phyloP scores from a whole-genome alignment of 1,139 yeast genomes.

The Schwanniomyces etchellsii region DNA sequence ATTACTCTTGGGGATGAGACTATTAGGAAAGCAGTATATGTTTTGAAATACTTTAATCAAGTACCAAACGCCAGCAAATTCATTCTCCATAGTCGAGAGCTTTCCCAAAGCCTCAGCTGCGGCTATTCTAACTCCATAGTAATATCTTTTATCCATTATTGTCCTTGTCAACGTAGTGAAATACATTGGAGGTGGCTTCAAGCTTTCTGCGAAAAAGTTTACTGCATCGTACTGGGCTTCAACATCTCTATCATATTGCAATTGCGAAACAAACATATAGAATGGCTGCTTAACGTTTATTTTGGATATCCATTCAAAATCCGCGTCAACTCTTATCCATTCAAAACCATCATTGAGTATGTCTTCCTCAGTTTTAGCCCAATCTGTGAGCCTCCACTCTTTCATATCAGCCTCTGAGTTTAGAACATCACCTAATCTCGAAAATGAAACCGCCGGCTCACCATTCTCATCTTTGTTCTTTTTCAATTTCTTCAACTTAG shows the following conservation, averaged over 20 bases:
- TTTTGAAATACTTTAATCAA: slow-evolving; percentile 64
- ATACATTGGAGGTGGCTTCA: slow-evolving; percentile 56
- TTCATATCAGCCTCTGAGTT: slow-evolving; percentile 52
- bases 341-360: slow-evolving; percentile 79
- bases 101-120: slow-evolving; percentile 78
- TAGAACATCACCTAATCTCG: slow-evolving; percentile 76
- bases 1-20: slow-evolving; percentile 69
- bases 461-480: slow-evolving; percentile 41
- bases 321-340: slow-evolving; percentile 96
- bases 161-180: slow-evolving; percentile 80
- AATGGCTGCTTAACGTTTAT: slow-evolving; percentile 84
- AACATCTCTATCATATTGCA: slow-evolving; percentile 92
- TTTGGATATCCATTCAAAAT: slow-evolving; percentile 92
- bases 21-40: slow-evolving; percentile 67
- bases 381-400: slow-evolving; percentile 73
- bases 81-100: slow-evolving; percentile 56
- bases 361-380: slow-evolving; percentile 70
- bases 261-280: slow-evolving; percentile 89
- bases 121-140: slow-evolving; percentile 81
- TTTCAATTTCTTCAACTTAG: slow-evolving; percentile 75
- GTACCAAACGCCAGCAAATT: slow-evolving; percentile 69
- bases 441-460: slow-evolving; percentile 38
- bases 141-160: slow-evolving; percentile 77
- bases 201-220: slow-evolving; percentile 57
- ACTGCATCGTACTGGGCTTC: slow-evolving; percentile 92